Percentiles rank a stretch among this genome's conserved stretches.
Evolutionary conservation across 768 basidiomycete species (phyloP).

Genomic region (Nidularia pulvinata): DNA sequence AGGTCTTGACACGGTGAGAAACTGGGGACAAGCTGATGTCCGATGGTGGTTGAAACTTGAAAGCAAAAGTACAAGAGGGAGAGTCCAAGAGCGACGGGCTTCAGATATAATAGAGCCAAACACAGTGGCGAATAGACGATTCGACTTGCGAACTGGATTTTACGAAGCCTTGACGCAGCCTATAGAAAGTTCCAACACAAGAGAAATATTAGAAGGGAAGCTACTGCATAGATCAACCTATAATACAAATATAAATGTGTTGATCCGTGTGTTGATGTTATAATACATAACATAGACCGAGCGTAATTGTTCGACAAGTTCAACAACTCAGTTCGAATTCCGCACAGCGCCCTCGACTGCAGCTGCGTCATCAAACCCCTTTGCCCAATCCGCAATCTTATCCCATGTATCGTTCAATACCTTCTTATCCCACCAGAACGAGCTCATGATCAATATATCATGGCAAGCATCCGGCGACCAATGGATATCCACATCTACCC

Average conservation of each 20-base stretch:
- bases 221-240: background rate
- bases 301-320: background rate
- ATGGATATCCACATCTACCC: conserved; percentile 26
- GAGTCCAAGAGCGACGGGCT: too few species aligned
- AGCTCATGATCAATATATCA: conserved; percentile 39
- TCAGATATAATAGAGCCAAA: too few species aligned
- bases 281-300: background rate
- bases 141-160: too few species aligned
- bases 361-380: conserved; percentile 7
- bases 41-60: too few species aligned
- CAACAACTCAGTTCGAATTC: background rate
- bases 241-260: background rate
- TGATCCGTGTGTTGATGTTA: background rate
- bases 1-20: too few species aligned
- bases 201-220: background rate
- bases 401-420: conserved; percentile 34
- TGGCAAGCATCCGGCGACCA: conserved; percentile 41
- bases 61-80: too few species aligned
- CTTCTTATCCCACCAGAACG: conserved; percentile 42
- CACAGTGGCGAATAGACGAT: too few species aligned
- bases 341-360: background rate
- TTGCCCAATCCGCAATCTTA: conserved; percentile 29
- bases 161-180: too few species aligned
- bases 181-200: background rate
- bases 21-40: too few species aligned